Evolutionary conservation across 2,329 filamentous ascomycete genomes (phyloP).

Genomic region (Lachnellula cervina): DNA sequence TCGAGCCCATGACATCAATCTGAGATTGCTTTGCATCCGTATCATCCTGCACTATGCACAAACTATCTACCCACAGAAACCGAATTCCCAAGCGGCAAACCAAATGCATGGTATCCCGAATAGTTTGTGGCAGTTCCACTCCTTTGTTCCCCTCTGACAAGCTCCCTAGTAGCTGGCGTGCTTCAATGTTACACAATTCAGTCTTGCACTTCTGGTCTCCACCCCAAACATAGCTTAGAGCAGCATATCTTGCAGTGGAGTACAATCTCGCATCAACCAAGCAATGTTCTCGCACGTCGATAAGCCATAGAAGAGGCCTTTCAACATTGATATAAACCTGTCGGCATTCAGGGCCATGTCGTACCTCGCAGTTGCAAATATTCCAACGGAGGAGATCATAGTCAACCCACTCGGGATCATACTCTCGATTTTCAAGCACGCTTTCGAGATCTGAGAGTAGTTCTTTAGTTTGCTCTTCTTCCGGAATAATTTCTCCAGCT

Average conservation of each 20-base stretch:
- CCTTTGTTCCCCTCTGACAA: not conserved
- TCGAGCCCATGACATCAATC: not conserved
- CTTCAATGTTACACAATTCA: not conserved
- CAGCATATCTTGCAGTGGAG: not conserved
- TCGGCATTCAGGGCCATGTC: no score
- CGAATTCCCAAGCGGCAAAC: not conserved
- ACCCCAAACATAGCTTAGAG: not conserved
- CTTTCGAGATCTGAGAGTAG: no score
- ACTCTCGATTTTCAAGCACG: no score
- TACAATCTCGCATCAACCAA: no score
- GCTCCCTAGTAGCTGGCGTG: not conserved
- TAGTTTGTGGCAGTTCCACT: not conserved
- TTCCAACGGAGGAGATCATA: no score
- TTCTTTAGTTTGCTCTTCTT: no score
- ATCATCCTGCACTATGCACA: not conserved
- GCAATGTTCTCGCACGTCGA: no score
- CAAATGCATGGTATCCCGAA: not conserved
- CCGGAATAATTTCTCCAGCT: no score
- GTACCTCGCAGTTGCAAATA: no score
- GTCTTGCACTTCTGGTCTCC: not conserved
- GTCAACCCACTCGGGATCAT: no score
- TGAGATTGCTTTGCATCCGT: not conserved
- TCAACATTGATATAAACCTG: no score
- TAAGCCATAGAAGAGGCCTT: no score
- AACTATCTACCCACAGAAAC: not conserved